Percentiles rank a stretch among this genome's conserved stretches.
These are phyloP conservation scores for Talaromyces albobiverticillius DNA, from an alignment of 2,329 filamentous ascomycete genomes.

Conservation along the genomic window DNA sequence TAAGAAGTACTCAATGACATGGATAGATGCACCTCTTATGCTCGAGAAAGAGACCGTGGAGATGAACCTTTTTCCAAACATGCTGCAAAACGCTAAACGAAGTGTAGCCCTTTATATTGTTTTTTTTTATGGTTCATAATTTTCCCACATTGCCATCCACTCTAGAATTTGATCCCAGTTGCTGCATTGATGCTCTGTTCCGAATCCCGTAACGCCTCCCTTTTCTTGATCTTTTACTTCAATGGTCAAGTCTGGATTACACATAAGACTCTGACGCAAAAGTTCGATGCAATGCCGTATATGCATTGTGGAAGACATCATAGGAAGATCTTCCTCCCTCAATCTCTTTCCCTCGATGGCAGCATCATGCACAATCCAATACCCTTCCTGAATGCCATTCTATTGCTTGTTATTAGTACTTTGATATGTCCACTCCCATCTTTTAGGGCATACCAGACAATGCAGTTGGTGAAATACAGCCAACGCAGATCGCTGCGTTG, in stretches of 20 bases:
- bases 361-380: neutral
- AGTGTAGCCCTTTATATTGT: neutral
- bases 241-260: neutral
- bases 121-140: neutral
- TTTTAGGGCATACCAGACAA: no score
- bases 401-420: no score
- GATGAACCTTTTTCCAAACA: no score
- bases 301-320: neutral
- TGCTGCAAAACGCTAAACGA: no score
- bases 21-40: no score
- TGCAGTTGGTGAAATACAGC: conserved; percentile 1
- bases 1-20: neutral
- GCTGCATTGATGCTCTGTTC: neutral
- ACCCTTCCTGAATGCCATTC: neutral
- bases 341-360: neutral
- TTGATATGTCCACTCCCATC: no score
- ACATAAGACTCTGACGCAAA: neutral
- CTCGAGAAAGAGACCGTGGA: no score
- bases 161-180: neutral
- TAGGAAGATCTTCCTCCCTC: neutral
- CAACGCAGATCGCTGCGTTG: neutral
- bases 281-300: conserved; percentile 1
- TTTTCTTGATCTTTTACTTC: neutral
- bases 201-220: neutral
- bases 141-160: neutral